Base-by-base conservation (phyloP, 2,329 filamentous ascomycete species). In the Cercospora sp. region DNA sequence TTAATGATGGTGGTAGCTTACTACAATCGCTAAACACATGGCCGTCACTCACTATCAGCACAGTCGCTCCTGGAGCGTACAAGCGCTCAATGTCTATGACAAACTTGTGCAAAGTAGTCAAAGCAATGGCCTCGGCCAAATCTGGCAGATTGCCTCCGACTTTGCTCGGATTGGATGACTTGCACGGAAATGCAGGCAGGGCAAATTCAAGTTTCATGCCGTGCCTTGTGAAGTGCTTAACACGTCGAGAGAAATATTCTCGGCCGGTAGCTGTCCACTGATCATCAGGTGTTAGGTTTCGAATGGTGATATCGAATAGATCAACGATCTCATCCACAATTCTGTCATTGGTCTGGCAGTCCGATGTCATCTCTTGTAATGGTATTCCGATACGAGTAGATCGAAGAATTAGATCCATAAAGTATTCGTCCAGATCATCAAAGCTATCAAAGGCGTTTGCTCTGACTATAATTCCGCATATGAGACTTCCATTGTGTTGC, bases 11-110 rank as follows among this genome's bases (percentile, higher is more conserved):
- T 55, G 48, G 48, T 26, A 55, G 18, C 62, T 59, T 58, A 64
- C 62, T 64, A 39, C 62, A 64, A 36, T 64, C 62, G 39, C 62
- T 64, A 28, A 64, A 64, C 45, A 64, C 62, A 48, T 64, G 62
- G 26, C 62, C 62, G 39, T 64, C 62, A 33, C 62, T 64, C 16
- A 64, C 48, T 13, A 64, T 58, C 48, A 51, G 39, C 12, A 64
- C 31, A 7, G 30, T 39, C 13, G 62, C 62, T 16, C 62, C 62
- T 13, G 62, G 62, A 9, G 45, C 30, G 30, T 64, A 64, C 26
- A 64, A 30, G 20, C 33, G 26, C 31, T 64, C 31, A 30, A 64
- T 48, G 12, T 55, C 20, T 23, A 45, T 42, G 12, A 64, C 31
- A 48, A 64, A 64, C 20, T 58, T 26, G 62, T 64, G 51, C 30